Percentiles rank a stretch among this genome's conserved stretches.
Conservation (phyloP, 2,329 filamentous ascomycete species). For the Diplocarpon rosae region DNA sequence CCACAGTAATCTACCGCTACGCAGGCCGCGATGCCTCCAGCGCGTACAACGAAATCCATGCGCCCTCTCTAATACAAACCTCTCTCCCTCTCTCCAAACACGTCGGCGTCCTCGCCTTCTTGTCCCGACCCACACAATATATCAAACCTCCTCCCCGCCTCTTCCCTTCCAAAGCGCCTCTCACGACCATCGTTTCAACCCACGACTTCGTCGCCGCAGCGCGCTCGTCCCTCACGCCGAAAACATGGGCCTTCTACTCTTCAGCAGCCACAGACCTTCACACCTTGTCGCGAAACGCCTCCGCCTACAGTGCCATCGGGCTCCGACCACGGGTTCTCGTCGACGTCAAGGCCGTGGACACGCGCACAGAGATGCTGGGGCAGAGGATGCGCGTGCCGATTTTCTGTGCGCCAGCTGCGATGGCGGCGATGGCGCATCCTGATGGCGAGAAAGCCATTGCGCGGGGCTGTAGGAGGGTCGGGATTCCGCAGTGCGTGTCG, state of each 20-base stretch:
- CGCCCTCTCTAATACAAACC: constrained; percentile 35
- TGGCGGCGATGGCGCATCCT: constrained; percentile 51
- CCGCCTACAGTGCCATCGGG: constrained; percentile 43
- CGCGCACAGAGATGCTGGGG: constrained; percentile 43
- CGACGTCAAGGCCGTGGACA: constrained; percentile 42
- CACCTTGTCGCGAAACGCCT: constrained; percentile 45
- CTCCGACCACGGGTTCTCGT: constrained; percentile 48
- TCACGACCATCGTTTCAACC: constrained; percentile 44
- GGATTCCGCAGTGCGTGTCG: constrained; percentile 49
- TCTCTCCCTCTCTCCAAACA: constrained; percentile 34
- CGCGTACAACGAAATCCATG: constrained; percentile 41
- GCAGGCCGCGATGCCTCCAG: constrained; percentile 43
- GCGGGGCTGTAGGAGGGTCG: constrained; percentile 37
- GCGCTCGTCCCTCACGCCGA: constrained; percentile 41
- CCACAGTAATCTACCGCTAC: constrained; percentile 36
- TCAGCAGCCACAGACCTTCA: constrained; percentile 59
- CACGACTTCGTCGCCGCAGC: constrained; percentile 52
- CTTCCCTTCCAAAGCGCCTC: constrained; percentile 27
- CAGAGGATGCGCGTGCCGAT: constrained; percentile 42
- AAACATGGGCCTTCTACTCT: constrained; percentile 61
- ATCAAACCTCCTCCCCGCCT: constrained; percentile 29
- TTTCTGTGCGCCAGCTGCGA: constrained; percentile 53
- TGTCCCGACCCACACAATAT: constrained; percentile 39
- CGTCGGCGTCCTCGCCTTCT: constrained; percentile 38
- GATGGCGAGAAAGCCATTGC: constrained; percentile 52